Percentiles rank a stretch among this genome's conserved stretches.
Conservation (phyloP, 768 basidiomycete genomes). For the Hysterangium stoloniferum region DNA sequence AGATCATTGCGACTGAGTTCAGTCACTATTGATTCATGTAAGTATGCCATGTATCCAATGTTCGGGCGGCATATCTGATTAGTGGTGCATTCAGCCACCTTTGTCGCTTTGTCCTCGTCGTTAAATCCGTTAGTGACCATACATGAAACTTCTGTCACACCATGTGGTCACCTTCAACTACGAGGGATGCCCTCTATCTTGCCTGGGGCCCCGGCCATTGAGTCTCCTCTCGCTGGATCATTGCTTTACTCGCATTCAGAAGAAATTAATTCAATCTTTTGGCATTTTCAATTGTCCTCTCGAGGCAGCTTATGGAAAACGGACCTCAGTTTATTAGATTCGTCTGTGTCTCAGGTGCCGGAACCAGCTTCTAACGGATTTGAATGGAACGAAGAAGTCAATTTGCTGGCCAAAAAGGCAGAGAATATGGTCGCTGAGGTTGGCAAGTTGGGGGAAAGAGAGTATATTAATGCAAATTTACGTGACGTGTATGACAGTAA, state of each 20-base stretch:
- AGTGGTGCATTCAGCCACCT: constrained; percentile 27
- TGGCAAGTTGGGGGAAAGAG: constrained; percentile 24
- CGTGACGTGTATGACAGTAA: constrained; percentile 48
- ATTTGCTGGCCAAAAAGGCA: constrained; percentile 29
- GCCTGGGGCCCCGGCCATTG: constrained; percentile 28
- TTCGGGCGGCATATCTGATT: background rate
- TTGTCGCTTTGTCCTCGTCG: constrained; percentile 52
- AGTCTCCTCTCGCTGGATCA: constrained; percentile 26
- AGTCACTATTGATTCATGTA: constrained; percentile 28
- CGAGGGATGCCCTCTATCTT: constrained; percentile 34
- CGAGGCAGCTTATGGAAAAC: constrained; percentile 24
- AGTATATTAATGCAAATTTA: constrained; percentile 42
- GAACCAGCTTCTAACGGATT: background rate
- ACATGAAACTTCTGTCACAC: constrained; percentile 49
- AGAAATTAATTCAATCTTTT: constrained; percentile 19
- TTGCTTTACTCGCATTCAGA: constrained; percentile 24
- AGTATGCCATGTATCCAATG: constrained; percentile 5
- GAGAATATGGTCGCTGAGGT: constrained; percentile 2
- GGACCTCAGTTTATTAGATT: background rate
- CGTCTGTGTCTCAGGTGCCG: background rate
- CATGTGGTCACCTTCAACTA: constrained; percentile 36
- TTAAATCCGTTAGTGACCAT: constrained; percentile 49
- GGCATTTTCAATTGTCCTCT: constrained; percentile 41
- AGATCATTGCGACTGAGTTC: constrained; percentile 43
- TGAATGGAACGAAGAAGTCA: constrained; percentile 24